phyloP scores from a whole-genome alignment of 164 flowering plant genomes.

The Umbilicus rupestris region DNA sequence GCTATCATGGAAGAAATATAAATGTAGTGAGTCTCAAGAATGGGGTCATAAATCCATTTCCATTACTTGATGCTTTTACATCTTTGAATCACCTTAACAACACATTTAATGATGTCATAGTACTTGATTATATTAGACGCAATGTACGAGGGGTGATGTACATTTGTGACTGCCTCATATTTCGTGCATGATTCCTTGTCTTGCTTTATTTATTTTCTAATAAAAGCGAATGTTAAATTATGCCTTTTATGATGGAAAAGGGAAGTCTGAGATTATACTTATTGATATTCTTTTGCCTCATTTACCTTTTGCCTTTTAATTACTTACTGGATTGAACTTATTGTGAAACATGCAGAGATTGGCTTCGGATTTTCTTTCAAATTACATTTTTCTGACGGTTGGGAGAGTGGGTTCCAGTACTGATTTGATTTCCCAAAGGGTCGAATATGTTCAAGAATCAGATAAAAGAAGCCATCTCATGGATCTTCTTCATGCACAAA shows the following conservation, averaged over 20 bases:
- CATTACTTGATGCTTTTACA: neutral
- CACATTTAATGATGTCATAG: neutral
- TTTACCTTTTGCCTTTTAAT: too few relatives aligned
- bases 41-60: neutral
- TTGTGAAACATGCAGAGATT: slow-evolving; percentile 33
- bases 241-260: too few relatives aligned
- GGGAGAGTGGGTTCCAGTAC: slow-evolving; percentile 68
- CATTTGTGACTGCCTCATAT: too few relatives aligned
- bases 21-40: neutral
- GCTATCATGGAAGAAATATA: neutral
- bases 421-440: slow-evolving; percentile 51
- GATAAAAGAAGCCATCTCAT: slow-evolving; percentile 54
- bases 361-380: slow-evolving; percentile 45
- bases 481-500: slow-evolving; percentile 51
- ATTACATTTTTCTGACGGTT: slow-evolving; percentile 49
- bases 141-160: neutral
- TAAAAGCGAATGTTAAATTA: too few relatives aligned
- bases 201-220: too few relatives aligned
- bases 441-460: slow-evolving; percentile 42
- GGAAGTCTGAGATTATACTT: too few relatives aligned
- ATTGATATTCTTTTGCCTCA: too few relatives aligned
- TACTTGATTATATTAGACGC: neutral
- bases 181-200: too few relatives aligned
- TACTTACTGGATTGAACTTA: neutral
- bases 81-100: neutral